A percentile compares a stretch with the other conserved stretches of the same genome.
Conservation (phyloP, 352 stramenopile genomes). For the Plasmopara viticola region DNA sequence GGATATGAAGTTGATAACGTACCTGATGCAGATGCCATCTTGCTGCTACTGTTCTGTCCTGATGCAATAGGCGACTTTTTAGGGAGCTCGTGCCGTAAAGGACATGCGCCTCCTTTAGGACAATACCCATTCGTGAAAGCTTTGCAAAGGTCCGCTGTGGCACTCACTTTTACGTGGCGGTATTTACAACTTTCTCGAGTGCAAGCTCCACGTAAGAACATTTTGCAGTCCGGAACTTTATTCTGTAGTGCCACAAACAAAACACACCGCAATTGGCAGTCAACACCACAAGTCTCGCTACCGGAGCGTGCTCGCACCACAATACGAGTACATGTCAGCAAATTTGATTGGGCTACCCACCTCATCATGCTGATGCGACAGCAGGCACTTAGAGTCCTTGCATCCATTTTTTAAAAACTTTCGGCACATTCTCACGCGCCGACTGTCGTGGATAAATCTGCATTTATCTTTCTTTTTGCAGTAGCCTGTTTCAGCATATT, state of each 20-base stretch:
- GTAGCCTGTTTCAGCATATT: conserved; percentile 36
- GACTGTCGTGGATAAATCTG: conserved; percentile 80
- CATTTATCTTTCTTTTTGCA: conserved; percentile 80
- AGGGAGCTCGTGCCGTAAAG: conserved; percentile 54
- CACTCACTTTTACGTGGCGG: conserved; percentile 77
- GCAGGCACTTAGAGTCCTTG: conserved; percentile 43
- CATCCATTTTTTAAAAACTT: conserved; percentile 72
- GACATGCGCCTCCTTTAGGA: conserved; percentile 40
- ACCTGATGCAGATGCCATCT: conserved; percentile 25
- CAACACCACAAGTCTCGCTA: conserved; percentile 4
- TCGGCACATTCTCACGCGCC: conserved; percentile 70
- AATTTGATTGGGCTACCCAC: conserved; percentile 26
- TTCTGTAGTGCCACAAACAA: conserved; percentile 34
- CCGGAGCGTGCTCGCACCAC: conserved; percentile 3
- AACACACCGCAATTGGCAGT: conserved; percentile 1
- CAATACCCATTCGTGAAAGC: conserved; percentile 70
- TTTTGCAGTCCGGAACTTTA: conserved; percentile 75
- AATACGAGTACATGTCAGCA: conserved; percentile 6
- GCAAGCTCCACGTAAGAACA: conserved; percentile 71
- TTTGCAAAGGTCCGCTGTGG: conserved; percentile 48
- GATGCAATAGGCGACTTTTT: conserved; percentile 7
- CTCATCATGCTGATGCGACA: conserved; percentile 74
- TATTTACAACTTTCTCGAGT: conserved; percentile 73
- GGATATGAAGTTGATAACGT: conserved; percentile 19
- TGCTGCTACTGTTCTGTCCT: conserved; percentile 5